Conservation (phyloP, 1,139 yeast genomes). For the Wickerhamomyces sp. region DNA sequence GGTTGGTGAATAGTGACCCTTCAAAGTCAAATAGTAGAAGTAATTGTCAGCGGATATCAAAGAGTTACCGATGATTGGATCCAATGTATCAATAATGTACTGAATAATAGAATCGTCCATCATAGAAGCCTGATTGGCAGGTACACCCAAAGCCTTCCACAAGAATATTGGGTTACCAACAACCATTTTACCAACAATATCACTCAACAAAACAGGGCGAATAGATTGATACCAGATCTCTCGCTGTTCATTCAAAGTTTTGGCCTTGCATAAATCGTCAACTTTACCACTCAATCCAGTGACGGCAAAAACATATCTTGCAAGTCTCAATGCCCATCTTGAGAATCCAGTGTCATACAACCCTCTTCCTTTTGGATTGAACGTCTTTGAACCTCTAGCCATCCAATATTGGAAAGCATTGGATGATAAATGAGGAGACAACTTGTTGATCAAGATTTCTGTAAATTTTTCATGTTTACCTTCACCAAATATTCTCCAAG, state of each 20-base stretch:
- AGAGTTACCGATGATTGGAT: constrained; percentile 62
- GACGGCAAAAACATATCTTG: constrained; percentile 51
- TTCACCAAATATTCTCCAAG: constrained; percentile 73
- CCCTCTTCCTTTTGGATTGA: constrained; percentile 50
- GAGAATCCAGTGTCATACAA: constrained; percentile 79
- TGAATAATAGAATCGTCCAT: constrained; percentile 68
- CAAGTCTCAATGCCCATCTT: constrained; percentile 76
- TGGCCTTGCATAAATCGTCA: constrained; percentile 51
- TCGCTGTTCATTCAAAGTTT: constrained; percentile 55
- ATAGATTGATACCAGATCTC: constrained; percentile 57
- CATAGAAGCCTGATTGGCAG: constrained; percentile 76
- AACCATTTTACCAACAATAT: constrained; percentile 58
- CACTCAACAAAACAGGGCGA: constrained; percentile 67
- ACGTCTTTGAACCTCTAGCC: constrained; percentile 54
- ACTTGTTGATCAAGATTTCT: constrained; percentile 46
- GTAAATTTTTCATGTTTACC: constrained; percentile 55
- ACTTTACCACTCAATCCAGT: constrained; percentile 52
- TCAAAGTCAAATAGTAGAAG: constrained; percentile 66
- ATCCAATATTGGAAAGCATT: constrained; percentile 81
- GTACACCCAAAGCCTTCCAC: constrained; percentile 88
- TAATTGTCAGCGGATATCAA: constrained; percentile 68
- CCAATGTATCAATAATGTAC: constrained; percentile 72
- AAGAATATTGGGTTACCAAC: constrained; percentile 78
- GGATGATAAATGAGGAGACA: constrained; percentile 70
- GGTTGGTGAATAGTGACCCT: constrained; percentile 52